phyloP scores from a whole-genome alignment of 257 asterid genomes.

The Ilex asprella region DNA sequence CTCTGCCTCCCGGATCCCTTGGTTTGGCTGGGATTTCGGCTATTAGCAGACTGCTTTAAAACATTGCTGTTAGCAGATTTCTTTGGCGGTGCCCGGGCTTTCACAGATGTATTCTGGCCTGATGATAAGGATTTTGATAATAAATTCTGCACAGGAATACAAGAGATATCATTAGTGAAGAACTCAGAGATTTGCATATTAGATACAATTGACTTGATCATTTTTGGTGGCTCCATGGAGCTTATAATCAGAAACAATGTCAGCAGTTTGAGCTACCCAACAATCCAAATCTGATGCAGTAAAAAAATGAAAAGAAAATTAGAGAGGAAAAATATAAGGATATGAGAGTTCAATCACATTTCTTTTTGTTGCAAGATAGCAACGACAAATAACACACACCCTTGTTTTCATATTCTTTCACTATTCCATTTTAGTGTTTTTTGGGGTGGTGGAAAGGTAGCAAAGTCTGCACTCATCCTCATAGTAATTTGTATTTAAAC shows the following conservation, averaged over 20 bases:
- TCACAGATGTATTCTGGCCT: constrained; percentile 40
- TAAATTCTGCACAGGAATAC: constrained; percentile 33
- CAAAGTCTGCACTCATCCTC: no score
- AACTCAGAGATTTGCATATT: no score
- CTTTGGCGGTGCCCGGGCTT: constrained; percentile 52
- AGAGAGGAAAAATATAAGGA: no score
- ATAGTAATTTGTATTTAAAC: no score
- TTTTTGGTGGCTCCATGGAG: constrained; percentile 2
- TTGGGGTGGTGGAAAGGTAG: no score
- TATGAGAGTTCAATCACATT: no score
- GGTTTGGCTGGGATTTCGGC: constrained; percentile 40
- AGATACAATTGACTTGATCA: neutral
- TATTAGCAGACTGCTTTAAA: constrained; percentile 41
- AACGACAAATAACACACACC: no score
- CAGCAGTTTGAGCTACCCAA: neutral
- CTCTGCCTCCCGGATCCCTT: constrained; percentile 67
- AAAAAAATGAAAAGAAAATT: no score
- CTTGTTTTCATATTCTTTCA: no score
- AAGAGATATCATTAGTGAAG: neutral
- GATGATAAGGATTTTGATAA: constrained; percentile 40
- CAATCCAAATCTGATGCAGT: no score
- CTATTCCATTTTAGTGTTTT: no score
- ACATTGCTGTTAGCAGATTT: constrained; percentile 45
- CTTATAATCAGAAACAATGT: neutral
- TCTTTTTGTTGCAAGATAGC: no score